phyloP scores from a whole-genome alignment of 139 green algal genomes.

The Coccomyxa sp. region DNA sequence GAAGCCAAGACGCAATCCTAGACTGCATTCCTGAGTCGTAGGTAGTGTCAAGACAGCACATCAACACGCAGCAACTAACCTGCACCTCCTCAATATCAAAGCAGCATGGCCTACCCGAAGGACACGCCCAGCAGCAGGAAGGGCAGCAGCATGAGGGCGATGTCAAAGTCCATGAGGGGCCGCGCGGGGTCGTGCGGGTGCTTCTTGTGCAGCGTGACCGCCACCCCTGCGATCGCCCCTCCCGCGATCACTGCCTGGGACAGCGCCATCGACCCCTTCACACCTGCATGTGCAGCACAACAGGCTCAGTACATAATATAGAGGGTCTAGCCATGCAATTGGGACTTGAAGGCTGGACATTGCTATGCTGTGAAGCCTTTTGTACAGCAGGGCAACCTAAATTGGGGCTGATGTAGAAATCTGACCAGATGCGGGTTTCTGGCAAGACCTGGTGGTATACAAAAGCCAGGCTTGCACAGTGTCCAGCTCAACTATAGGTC shows the following conservation, averaged over 20 bases:
- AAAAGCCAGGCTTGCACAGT: not conserved
- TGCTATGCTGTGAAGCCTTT: too few species aligned
- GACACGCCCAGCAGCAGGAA: slow-evolving; percentile 34
- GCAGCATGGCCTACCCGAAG: slow-evolving; percentile 11
- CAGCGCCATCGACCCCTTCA: slow-evolving; percentile 39
- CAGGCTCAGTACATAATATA: too few species aligned
- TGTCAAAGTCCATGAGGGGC: slow-evolving; percentile 32
- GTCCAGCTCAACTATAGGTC: not conserved
- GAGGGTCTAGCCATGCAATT: too few species aligned
- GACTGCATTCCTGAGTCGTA: too few species aligned
- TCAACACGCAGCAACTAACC: too few species aligned
- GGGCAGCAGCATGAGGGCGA: slow-evolving; percentile 36
- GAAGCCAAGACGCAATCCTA: too few species aligned
- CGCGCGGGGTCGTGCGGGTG: slow-evolving; percentile 22
- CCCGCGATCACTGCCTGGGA: slow-evolving; percentile 40
- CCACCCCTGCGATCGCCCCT: slow-evolving; percentile 25
- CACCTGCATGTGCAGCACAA: slow-evolving; percentile 10
- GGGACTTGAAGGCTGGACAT: too few species aligned
- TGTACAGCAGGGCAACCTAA: too few species aligned
- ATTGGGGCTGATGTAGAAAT: too few species aligned
- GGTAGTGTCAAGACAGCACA: too few species aligned
- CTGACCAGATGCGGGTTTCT: too few species aligned
- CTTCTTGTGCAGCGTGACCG: not conserved
- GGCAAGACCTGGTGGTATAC: not conserved
- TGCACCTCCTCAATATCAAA: too few species aligned